A percentile compares a stretch with the other conserved stretches of the same genome.
Conservation (phyloP, 2,329 filamentous ascomycete genomes). For the Westerdykella sp. region DNA sequence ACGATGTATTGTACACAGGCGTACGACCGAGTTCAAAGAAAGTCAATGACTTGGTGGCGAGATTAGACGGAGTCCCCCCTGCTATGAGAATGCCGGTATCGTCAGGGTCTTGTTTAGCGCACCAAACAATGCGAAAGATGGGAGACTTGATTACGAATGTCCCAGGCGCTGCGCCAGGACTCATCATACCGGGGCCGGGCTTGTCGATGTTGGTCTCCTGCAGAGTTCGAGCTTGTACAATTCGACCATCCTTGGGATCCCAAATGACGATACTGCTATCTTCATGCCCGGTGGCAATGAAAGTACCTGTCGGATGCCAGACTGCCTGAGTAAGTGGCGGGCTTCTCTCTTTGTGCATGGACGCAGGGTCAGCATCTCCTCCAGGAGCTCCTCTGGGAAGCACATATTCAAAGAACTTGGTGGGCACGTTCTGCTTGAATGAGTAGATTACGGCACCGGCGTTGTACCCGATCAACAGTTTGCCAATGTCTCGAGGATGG, state of each 20-base stretch:
- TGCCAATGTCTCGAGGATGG: conserved; percentile 88
- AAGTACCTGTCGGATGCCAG: conserved; percentile 94
- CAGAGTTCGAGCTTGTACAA: conserved; percentile 77
- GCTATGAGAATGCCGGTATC: conserved; percentile 85
- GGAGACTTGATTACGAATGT: conserved; percentile 62
- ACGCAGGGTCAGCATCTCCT: conserved; percentile 60
- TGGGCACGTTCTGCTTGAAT: conserved; percentile 80
- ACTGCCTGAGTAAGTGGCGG: conserved; percentile 75
- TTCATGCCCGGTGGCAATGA: conserved; percentile 78
- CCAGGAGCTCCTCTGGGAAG: conserved; percentile 77
- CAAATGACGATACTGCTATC: conserved; percentile 90
- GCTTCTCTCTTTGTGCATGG: conserved; percentile 56
- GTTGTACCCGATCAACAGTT: conserved; percentile 82
- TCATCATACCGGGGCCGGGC: conserved; percentile 46
- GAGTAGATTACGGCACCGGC: conserved; percentile 86
- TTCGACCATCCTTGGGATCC: conserved; percentile 82
- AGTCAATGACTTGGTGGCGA: conserved; percentile 68
- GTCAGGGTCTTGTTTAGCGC: conserved; percentile 83
- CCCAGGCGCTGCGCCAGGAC: conserved; percentile 41
- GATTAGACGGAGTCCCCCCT: conserved; percentile 66
- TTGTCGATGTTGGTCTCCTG: conserved; percentile 68
- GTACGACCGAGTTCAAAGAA: conserved; percentile 86
- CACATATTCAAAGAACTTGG: conserved; percentile 77
- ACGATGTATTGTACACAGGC: conserved; percentile 83
- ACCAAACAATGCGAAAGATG: conserved; percentile 79